A percentile compares a stretch with the other conserved stretches of the same genome.
phyloP scores from a whole-genome alignment of 2,329 filamentous ascomycete species.

The Aspergillus amoenus region DNA sequence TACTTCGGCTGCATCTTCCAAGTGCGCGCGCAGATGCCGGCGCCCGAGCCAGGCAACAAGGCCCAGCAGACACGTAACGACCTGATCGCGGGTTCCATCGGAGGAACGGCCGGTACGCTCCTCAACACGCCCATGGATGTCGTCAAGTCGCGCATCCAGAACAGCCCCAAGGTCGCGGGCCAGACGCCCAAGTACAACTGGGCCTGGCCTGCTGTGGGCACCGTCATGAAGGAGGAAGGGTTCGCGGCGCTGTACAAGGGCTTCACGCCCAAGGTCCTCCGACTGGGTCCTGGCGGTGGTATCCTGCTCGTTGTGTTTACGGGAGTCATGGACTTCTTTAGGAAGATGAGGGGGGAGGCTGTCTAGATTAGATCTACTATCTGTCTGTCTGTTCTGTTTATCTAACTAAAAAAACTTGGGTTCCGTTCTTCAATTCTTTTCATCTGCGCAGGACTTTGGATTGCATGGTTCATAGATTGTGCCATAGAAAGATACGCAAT shows the following conservation, averaged over 20 bases:
- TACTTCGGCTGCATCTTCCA: conserved; percentile 99
- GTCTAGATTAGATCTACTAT: not conserved
- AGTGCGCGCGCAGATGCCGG: conserved; percentile 79
- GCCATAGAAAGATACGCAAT: conserved; percentile 6
- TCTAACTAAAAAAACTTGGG: not conserved
- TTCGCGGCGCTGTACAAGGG: conserved; percentile 94
- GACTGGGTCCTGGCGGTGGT: conserved; percentile 69
- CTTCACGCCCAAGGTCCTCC: conserved; percentile 90
- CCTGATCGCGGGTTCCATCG: conserved; percentile 78
- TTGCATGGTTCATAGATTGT: conserved; percentile 11
- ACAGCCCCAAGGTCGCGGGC: conserved; percentile 80
- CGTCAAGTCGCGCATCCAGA: conserved; percentile 97
- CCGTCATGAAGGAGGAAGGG: conserved; percentile 90
- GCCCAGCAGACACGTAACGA: conserved; percentile 80
- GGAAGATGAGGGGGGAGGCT: conserved; percentile 57
- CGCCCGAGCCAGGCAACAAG: conserved; percentile 69
- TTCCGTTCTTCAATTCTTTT: not conserved
- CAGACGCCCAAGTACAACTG: conserved; percentile 94
- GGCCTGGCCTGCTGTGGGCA: conserved; percentile 84
- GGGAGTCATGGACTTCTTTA: conserved; percentile 74
- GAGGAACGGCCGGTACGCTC: conserved; percentile 87
- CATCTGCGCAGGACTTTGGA: not conserved
- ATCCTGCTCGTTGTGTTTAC: conserved; percentile 54
- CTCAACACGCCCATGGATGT: conserved; percentile 96
- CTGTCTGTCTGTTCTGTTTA: not conserved